phyloP scores from a whole-genome alignment of 2,329 filamentous ascomycete genomes.

The Dactylonectria macrodidyma region DNA sequence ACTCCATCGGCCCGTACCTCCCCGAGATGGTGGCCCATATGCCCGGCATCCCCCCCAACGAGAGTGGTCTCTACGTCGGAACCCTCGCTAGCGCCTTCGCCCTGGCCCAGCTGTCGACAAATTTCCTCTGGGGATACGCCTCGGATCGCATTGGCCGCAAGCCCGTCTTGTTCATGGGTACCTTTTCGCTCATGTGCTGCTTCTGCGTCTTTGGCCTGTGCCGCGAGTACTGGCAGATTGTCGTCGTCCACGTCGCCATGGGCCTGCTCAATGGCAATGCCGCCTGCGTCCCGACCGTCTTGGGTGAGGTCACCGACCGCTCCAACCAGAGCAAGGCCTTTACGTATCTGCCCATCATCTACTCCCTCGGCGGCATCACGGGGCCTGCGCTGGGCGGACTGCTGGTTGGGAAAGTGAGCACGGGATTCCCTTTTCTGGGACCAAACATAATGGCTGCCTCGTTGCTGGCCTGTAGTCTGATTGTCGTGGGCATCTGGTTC shows the following conservation, averaged over 20 bases:
- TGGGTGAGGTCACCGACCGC: slow-evolving; percentile 95
- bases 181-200: slow-evolving; percentile 84
- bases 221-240: slow-evolving; percentile 84
- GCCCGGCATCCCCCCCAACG: slow-evolving; percentile 78
- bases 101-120: slow-evolving; percentile 91
- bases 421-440: slow-evolving; percentile 84
- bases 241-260: slow-evolving; percentile 91
- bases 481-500: slow-evolving; percentile 84
- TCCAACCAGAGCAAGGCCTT: slow-evolving; percentile 96
- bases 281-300: slow-evolving; percentile 90
- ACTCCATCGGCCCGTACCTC: slow-evolving; percentile 95
- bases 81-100: slow-evolving; percentile 93
- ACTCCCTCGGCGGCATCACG: slow-evolving; percentile 93
- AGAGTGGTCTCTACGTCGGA: slow-evolving; percentile 91
- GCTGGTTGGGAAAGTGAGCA: slow-evolving; percentile 75
- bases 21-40: slow-evolving; percentile 93
- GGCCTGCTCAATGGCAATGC: slow-evolving; percentile 96
- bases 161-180: slow-evolving; percentile 83
- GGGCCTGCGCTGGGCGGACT: slow-evolving; percentile 93
- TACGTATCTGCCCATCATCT: slow-evolving; percentile 95
- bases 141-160: slow-evolving; percentile 80
- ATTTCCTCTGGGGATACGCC: slow-evolving; percentile 75
- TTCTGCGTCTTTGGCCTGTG: slow-evolving; percentile 93
- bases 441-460: slow-evolving; percentile 86
- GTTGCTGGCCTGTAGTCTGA: slow-evolving; percentile 80